Evolutionary conservation across 2,329 filamentous ascomycete genomes (phyloP).

Genomic region (Leptographium flavum): DNA sequence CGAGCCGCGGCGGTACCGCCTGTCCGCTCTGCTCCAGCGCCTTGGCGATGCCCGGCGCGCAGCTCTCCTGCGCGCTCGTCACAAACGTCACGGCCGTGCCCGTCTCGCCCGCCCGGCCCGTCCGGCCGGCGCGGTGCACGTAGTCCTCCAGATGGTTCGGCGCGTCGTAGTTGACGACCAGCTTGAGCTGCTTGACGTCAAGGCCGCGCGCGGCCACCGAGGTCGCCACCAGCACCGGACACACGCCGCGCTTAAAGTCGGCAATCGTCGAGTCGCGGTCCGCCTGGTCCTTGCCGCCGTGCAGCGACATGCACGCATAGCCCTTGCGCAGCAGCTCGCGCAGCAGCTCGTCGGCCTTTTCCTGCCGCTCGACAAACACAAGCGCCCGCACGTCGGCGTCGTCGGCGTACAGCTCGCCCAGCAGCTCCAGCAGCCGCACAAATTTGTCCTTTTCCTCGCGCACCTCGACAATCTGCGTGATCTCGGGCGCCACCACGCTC

Average conservation of each 20-base stretch:
- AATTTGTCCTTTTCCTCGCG: conserved; percentile 75
- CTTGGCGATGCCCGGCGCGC: conserved; percentile 75
- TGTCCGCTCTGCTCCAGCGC: conserved; percentile 87
- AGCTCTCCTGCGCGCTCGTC: conserved; percentile 82
- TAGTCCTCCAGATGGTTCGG: conserved; percentile 95
- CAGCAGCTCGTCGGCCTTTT: conserved; percentile 69
- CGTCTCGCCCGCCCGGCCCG: conserved; percentile 84
- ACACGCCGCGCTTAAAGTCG: conserved; percentile 83
- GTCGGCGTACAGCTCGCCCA: conserved; percentile 72
- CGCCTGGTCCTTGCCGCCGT: conserved; percentile 85
- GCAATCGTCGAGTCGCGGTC: conserved; percentile 85
- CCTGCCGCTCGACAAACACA: conserved; percentile 85
- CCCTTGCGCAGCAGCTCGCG: conserved; percentile 70
- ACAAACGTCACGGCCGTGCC: conserved; percentile 92
- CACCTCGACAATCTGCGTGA: conserved; percentile 85
- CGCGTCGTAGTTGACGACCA: conserved; percentile 91
- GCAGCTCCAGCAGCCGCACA: conserved; percentile 64
- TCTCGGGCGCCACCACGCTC: conserved; percentile 78
- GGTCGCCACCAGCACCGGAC: conserved; percentile 84
- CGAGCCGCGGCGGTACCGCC: conserved; percentile 55
- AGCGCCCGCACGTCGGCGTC: conserved; percentile 84
- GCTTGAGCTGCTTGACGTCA: conserved; percentile 88
- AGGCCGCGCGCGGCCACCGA: conserved; percentile 90
- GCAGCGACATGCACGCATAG: conserved; percentile 85
- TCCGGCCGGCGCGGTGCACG: conserved; percentile 85